These are phyloP conservation scores for Cordyceps farinosa DNA, from an alignment of 2,329 filamentous ascomycete genomes.

Conservation along the genomic window DNA sequence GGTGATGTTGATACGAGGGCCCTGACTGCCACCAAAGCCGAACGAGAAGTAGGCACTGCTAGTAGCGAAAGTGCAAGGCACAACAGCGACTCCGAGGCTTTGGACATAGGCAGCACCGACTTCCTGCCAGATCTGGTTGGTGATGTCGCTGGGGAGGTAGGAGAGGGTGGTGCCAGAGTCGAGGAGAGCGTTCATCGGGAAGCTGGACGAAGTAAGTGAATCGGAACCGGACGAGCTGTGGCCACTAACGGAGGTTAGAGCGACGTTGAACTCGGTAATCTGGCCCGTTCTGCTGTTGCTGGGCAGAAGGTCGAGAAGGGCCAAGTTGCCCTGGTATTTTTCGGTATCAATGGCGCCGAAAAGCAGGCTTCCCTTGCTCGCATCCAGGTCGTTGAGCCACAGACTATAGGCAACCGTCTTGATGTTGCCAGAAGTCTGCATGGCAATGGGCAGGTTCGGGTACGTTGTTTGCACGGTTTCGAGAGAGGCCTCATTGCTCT, in stretches of 20 bases:
- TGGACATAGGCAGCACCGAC: slow-evolving; percentile 48
- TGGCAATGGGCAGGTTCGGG: slow-evolving; percentile 60
- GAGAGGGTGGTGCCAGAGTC: slow-evolving; percentile 73
- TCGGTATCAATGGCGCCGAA: slow-evolving; percentile 78
- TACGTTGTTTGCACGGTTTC: slow-evolving; percentile 36
- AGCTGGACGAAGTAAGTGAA: slow-evolving; percentile 37
- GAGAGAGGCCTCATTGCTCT: slow-evolving; percentile 46
- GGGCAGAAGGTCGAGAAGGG: slow-evolving; percentile 53
- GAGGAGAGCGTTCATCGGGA: slow-evolving; percentile 60
- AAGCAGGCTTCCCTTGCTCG: slow-evolving; percentile 66
- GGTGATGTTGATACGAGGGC: slow-evolving; percentile 47
- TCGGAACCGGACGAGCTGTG: slow-evolving; percentile 49
- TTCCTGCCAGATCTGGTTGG: slow-evolving; percentile 50
- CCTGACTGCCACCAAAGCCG: slow-evolving; percentile 46
- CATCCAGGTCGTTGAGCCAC: slow-evolving; percentile 58
- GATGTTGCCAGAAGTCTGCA: slow-evolving; percentile 61
- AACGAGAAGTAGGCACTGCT: slow-evolving; percentile 51
- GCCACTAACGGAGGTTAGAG: slow-evolving; percentile 46
- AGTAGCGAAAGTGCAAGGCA: slow-evolving; percentile 48
- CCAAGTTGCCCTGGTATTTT: slow-evolving; percentile 65
- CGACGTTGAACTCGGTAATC: slow-evolving; percentile 47
- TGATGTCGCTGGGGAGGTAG: slow-evolving; percentile 63
- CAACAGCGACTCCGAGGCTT: slow-evolving; percentile 37
- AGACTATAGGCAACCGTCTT: slow-evolving; percentile 67
- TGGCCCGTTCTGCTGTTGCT: slow-evolving; percentile 37